Conservation (phyloP, 768 basidiomycete genomes). For the Russula sp. region DNA sequence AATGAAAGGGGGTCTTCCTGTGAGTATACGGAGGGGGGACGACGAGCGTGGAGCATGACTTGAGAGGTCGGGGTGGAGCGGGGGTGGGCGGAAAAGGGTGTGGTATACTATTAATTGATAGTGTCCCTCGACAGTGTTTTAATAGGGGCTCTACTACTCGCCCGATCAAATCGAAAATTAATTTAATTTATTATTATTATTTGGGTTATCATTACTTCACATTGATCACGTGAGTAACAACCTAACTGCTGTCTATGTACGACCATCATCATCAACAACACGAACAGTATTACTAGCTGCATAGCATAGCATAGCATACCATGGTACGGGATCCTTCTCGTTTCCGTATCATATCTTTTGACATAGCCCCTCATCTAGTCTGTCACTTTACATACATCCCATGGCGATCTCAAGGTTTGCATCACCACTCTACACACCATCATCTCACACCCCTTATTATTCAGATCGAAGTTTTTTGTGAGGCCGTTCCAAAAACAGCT, state of each 20-base stretch:
- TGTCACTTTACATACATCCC: constrained; percentile 90
- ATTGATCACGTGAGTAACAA: neutral
- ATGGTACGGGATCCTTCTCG: constrained; percentile 10
- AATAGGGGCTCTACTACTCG: neutral
- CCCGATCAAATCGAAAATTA: neutral
- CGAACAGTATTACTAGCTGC: neutral
- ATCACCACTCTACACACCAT: neutral
- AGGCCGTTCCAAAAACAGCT: constrained; percentile 90
- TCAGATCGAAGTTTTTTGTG: constrained; percentile 95
- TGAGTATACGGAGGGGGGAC: constrained; percentile 61
- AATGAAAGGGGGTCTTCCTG: constrained; percentile 71
- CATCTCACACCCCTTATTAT: neutral
- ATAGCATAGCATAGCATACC: neutral
- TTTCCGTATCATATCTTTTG: neutral
- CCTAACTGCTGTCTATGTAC: neutral
- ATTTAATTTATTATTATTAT: neutral
- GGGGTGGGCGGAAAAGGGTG: constrained; percentile 13
- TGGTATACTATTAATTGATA: too few relatives aligned
- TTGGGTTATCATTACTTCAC: neutral
- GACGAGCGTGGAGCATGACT: constrained; percentile 41
- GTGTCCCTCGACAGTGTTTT: neutral
- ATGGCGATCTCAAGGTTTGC: constrained; percentile 87
- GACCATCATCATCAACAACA: neutral
- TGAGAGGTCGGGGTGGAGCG: constrained; percentile 20
- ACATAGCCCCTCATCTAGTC: constrained; percentile 47